Conservation (phyloP, 805 yeast species). For the Starmerella geochares region DNA sequence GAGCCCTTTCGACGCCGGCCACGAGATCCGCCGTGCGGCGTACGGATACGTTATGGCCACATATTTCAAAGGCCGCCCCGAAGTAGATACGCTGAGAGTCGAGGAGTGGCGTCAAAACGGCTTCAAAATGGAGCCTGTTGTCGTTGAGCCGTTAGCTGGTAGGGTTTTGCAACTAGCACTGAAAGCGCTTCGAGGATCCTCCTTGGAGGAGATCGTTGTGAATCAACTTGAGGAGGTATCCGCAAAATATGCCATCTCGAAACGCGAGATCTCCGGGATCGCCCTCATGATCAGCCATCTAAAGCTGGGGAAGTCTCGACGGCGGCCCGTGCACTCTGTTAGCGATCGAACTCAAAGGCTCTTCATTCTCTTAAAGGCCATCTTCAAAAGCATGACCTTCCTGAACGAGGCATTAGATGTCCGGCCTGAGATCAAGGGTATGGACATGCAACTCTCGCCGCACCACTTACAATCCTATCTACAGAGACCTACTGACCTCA, state of each 20-base stretch:
- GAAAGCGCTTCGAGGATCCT: neutral
- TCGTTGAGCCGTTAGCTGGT: neutral
- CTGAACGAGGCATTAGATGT: neutral
- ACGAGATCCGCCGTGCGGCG: slow-evolving; percentile 7
- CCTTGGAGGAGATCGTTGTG: neutral
- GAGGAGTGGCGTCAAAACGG: slow-evolving; percentile 4
- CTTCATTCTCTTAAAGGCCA: neutral
- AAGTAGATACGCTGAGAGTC: neutral
- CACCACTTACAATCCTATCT: neutral
- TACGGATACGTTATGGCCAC: slow-evolving; percentile 4
- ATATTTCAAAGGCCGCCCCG: neutral
- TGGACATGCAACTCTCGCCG: neutral
- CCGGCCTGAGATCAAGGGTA: no score
- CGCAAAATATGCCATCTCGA: neutral
- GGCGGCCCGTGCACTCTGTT: neutral
- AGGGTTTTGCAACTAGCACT: neutral
- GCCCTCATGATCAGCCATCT: neutral
- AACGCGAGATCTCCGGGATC: neutral
- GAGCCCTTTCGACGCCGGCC: slow-evolving; percentile 3
- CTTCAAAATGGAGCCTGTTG: neutral
- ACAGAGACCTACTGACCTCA: neutral
- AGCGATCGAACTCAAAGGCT: neutral
- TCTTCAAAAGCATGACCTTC: neutral
- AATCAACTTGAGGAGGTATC: slow-evolving; percentile 9
- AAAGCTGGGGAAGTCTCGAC: neutral